These are phyloP conservation scores for Epichloe gansuensis DNA, from an alignment of 2,329 filamentous ascomycete genomes.

Conservation along the genomic window DNA sequence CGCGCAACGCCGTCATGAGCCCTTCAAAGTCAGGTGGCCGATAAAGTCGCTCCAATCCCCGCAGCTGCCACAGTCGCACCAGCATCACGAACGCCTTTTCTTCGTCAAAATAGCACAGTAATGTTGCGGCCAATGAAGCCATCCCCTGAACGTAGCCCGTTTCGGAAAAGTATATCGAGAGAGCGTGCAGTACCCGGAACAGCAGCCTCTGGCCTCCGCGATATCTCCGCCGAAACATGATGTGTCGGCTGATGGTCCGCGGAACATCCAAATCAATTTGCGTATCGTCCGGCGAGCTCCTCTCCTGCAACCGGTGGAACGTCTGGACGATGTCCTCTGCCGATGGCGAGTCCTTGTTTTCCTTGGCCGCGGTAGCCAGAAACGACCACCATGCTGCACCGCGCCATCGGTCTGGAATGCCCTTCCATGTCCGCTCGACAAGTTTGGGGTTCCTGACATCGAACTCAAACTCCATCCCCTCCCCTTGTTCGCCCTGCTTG, in stretches of 20 bases:
- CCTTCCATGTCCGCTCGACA: slow-evolving; percentile 90
- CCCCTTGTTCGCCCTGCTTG: slow-evolving; percentile 35
- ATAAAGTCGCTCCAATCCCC: slow-evolving; percentile 78
- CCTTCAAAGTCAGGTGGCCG: slow-evolving; percentile 64
- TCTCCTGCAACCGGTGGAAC: slow-evolving; percentile 60
- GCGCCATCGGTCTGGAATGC: slow-evolving; percentile 92
- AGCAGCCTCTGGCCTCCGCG: slow-evolving; percentile 81
- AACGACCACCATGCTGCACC: slow-evolving; percentile 92
- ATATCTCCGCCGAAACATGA: slow-evolving; percentile 92
- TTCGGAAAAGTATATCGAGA: slow-evolving; percentile 81
- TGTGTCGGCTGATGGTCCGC: slow-evolving; percentile 84
- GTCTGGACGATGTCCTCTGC: slow-evolving; percentile 60
- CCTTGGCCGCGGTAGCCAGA: slow-evolving; percentile 61
- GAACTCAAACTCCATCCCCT: slow-evolving; percentile 61
- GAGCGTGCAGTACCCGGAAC: slow-evolving; percentile 82
- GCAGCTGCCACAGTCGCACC: slow-evolving; percentile 81
- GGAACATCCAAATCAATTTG: slow-evolving; percentile 98
- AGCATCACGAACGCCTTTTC: slow-evolving; percentile 92
- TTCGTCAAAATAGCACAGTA: slow-evolving; percentile 95
- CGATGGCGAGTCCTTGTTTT: slow-evolving; percentile 42
- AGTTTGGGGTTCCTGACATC: slow-evolving; percentile 73
- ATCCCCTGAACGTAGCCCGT: slow-evolving; percentile 97
- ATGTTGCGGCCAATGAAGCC: slow-evolving; percentile 81
- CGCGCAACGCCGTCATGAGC: slow-evolving; percentile 70
- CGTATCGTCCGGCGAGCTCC: slow-evolving; percentile 75